Evolutionary conservation across 306 rosid genomes (phyloP), one percentile per base, ranked within the genome.

Genomic region (Canavalia gladiata): DNA sequence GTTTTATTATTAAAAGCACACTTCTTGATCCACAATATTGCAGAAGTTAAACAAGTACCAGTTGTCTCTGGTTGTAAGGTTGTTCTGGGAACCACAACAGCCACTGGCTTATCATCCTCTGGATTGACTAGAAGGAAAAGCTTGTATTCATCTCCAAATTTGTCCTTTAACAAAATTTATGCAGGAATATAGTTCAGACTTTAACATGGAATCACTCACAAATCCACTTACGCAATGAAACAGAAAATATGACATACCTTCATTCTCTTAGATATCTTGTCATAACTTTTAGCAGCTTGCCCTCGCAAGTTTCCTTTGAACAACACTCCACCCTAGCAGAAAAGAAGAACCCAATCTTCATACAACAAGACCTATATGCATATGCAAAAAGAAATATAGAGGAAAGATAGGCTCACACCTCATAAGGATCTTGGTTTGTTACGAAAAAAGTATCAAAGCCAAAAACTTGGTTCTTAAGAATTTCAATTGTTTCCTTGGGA

Each of bases 251-350:
- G 35, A 37, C 87, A 41, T 81, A 92, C 99, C 90, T 86, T 87
- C 94, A 96, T 39, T 87, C 99, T 92, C 89, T 83, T 90, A 49
- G 88, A 49, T 85, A 96, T 87, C 90, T 96, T 96, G 67, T 96
- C 97, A 75, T 89, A 96, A 89, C 97, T 96, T 81, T 85, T 90
- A 54, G 92, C 87, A 82, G 99, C 90, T 84, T 84, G 79, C 42
- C 98, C 99, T 74, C 99, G 94, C 82, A 96, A 89, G 79, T 96
- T 96, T 81, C 99, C 99, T 84, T 96, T 93, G 81, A 96, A 96
- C 84, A 96, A 71, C 28, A 96, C 97, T 84, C 99, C 99, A 70
- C 92, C 94, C 99, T 96, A 65, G 83, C 43, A 81, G 79, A 73
- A 76, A 68, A 62, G 78, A 39, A 86, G 79, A 47, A 12, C 49